These are phyloP conservation scores for Peniophora sp. DNA, from an alignment of 1,284 basidiomycete species.

Conservation along the genomic window DNA sequence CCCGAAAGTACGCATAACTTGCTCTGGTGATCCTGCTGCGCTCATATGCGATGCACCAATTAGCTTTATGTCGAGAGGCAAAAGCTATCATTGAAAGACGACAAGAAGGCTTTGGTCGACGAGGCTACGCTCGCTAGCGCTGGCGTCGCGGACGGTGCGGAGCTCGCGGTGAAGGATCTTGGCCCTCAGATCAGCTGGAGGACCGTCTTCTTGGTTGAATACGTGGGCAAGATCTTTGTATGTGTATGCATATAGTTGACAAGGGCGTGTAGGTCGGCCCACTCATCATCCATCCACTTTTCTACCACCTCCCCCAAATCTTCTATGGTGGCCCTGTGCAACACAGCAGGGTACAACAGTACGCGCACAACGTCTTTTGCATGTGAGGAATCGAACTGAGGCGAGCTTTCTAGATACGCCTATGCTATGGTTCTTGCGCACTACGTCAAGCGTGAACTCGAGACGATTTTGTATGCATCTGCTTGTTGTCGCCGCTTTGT, in stretches of 20 bases:
- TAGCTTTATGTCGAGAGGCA: constrained; percentile 72
- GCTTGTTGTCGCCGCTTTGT: background rate
- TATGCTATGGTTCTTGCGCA: constrained; percentile 79
- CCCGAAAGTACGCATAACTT: constrained; percentile 43
- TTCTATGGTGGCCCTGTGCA: constrained; percentile 65
- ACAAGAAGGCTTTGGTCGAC: constrained; percentile 56
- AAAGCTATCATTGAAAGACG: constrained; percentile 57
- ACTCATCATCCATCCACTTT: constrained; percentile 83
- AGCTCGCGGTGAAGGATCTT: constrained; percentile 78
- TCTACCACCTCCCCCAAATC: constrained; percentile 67
- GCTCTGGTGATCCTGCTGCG: background rate
- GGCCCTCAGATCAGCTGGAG: constrained; percentile 84
- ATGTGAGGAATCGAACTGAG: background rate
- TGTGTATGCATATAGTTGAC: background rate
- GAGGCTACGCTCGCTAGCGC: constrained; percentile 52
- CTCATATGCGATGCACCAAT: background rate
- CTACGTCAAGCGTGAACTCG: constrained; percentile 89
- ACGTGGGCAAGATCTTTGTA: constrained; percentile 47
- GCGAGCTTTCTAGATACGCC: constrained; percentile 49
- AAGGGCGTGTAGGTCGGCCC: constrained; percentile 66
- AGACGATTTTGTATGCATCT: constrained; percentile 75
- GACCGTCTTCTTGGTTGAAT: constrained; percentile 86
- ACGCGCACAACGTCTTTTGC: constrained; percentile 12
- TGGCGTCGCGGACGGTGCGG: constrained; percentile 48
- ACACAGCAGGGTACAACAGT: constrained; percentile 79